Conservation (phyloP, 2,329 filamentous ascomycete genomes). For the Elsinoe batatas region DNA sequence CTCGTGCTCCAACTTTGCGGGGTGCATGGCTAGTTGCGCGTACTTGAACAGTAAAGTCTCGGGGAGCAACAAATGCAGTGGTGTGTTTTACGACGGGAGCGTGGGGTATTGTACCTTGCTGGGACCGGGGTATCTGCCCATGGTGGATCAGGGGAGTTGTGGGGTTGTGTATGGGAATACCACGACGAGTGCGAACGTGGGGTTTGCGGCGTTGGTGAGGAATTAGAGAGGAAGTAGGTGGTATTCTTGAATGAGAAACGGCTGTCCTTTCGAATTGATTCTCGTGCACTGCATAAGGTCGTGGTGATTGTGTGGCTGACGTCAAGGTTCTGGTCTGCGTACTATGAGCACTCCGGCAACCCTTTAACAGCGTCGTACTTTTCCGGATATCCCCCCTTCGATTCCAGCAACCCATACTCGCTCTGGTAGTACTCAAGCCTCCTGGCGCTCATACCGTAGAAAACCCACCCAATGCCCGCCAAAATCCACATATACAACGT, state of each 20-base stretch:
- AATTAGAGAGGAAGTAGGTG: neutral
- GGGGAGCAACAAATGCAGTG: neutral
- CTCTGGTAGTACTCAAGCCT: too few relatives aligned
- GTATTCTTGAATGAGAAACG: neutral
- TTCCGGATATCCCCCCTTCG: too few relatives aligned
- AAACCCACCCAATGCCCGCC: neutral
- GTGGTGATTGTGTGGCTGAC: too few relatives aligned
- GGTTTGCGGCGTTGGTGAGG: constrained; percentile 5
- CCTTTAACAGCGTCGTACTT: too few relatives aligned
- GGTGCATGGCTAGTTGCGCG: neutral
- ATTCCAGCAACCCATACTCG: too few relatives aligned
- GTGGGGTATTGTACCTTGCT: neutral
- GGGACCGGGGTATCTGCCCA: constrained; percentile 2
- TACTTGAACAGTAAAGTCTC: constrained; percentile 6
- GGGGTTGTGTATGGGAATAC: constrained; percentile 1
- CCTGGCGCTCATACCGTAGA: neutral
- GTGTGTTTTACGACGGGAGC: neutral
- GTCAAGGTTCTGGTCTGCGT: too few relatives aligned
- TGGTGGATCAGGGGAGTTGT: neutral
- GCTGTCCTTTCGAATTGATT: neutral
- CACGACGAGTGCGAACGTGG: neutral
- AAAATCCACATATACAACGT: constrained; percentile 14
- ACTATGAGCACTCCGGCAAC: too few relatives aligned
- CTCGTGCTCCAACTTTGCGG: neutral
- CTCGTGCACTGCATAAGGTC: neutral